A percentile compares a stretch with the other conserved stretches of the same genome.
These are phyloP conservation scores for Ambrosiella beaveri DNA, from an alignment of 2,329 filamentous ascomycete genomes.

Conservation along the genomic window DNA sequence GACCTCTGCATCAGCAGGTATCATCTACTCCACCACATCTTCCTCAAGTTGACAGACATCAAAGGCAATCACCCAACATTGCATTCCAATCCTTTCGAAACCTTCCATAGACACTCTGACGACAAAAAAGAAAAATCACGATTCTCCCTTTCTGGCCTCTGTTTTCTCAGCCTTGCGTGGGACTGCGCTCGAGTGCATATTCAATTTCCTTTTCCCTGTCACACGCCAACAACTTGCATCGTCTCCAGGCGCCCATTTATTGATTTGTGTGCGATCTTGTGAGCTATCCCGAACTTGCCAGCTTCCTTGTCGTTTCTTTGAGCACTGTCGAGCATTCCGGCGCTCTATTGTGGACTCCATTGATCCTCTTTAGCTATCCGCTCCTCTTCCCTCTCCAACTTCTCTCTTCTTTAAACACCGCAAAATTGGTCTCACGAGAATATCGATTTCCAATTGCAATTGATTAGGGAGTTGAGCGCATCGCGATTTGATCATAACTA, in stretches of 20 bases:
- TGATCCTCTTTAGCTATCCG: not conserved
- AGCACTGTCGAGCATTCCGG: not conserved
- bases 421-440: not conserved
- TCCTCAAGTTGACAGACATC: not conserved
- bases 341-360: not conserved
- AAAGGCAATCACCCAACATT: not conserved
- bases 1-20: not conserved
- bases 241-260: not conserved
- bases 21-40: not conserved
- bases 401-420: not conserved
- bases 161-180: not conserved
- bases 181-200: conserved; percentile 3
- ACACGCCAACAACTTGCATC: not conserved
- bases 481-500: not conserved
- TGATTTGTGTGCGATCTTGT: not conserved
- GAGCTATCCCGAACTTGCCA: not conserved
- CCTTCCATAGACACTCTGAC: not conserved
- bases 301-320: conserved; percentile 1
- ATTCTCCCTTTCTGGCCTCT: not conserved
- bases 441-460: not conserved
- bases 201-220: conserved; percentile 5
- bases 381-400: not conserved
- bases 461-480: not conserved
- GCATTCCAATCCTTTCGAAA: not conserved
- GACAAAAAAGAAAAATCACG: not conserved